Conservation (phyloP, 2,329 filamentous ascomycete genomes). For the Trichoderma sp. region DNA sequence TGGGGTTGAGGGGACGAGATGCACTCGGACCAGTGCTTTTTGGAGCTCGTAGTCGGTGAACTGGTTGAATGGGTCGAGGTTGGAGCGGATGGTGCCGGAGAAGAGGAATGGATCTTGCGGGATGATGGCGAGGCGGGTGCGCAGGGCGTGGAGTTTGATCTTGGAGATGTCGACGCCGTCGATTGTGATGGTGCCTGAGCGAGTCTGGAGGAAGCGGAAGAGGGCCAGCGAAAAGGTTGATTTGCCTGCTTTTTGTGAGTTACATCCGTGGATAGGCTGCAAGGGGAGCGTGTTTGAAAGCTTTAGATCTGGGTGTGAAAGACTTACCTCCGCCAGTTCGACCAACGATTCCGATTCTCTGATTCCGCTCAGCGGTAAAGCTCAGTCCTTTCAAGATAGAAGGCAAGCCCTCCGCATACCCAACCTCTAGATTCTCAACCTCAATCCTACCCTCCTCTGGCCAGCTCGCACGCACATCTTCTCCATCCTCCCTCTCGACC, state of each 20-base stretch:
- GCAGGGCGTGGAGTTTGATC: slow-evolving; percentile 65
- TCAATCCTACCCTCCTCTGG: slow-evolving; percentile 16
- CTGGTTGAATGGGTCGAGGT: slow-evolving; percentile 70
- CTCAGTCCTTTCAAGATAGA: slow-evolving; percentile 22
- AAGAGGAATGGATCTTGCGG: slow-evolving; percentile 73
- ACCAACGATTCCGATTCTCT: slow-evolving; percentile 20
- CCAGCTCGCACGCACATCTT: slow-evolving; percentile 21
- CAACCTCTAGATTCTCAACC: slow-evolving; percentile 14
- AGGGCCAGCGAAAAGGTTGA: slow-evolving; percentile 48
- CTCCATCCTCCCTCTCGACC: slow-evolving; percentile 2
- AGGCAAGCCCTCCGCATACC: slow-evolving; percentile 18
- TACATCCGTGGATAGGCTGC: neutral
- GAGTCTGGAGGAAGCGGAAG: slow-evolving; percentile 69
- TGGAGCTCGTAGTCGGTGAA: slow-evolving; percentile 65
- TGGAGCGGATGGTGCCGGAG: slow-evolving; percentile 69
- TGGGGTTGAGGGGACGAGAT: slow-evolving; percentile 37
- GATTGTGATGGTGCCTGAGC: slow-evolving; percentile 62
- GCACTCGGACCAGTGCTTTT: slow-evolving; percentile 65
- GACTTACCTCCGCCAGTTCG: slow-evolving; percentile 18
- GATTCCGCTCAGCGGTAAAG: slow-evolving; percentile 20
- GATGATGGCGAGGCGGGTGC: slow-evolving; percentile 70
- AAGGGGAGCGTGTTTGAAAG: no score
- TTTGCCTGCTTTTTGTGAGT: slow-evolving; percentile 8
- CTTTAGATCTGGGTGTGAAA: neutral
- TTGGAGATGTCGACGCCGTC: slow-evolving; percentile 70